Evolutionary conservation across 2,329 filamentous ascomycete species (phyloP), one percentile per base, ranked within the genome.

Genomic region (Leptodontidium sp.): DNA sequence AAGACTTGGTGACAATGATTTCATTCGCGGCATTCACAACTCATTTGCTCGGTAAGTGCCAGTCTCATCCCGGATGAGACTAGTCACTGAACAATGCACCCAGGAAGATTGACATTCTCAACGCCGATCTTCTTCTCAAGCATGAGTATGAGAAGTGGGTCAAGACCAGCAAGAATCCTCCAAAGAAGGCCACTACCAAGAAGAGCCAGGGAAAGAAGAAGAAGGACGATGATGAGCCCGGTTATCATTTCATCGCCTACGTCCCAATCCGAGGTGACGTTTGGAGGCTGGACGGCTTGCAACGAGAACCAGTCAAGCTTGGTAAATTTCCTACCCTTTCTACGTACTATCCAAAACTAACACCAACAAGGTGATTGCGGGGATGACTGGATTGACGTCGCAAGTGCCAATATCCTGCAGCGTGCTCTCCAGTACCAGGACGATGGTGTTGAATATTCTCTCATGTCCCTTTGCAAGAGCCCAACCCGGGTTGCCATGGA

Each of bases 171-270:
- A 85, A 81, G 65, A 80, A 81, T 68, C 78, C 82, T 68, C 79
- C 71, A 15, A 70, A 68, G 50, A 71, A 63, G 40, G 38, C n/a
- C n/a, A 3, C 58, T 24, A 4, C 65, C 17, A 47, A 53, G 55
- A 68, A 65, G 62, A 47, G 35, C 35, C n/a, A 47, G 11, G 26
- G 79, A 68, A 78, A 73, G 66, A 82, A 78, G 61, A 78, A 80
- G 49, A 80, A 82, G 83, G 78, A 80, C 4, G 82, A 86, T 7
- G 81, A 84, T 0, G 87, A 92, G n/a, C 85, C 87, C 14, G 90
- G 88, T 0, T 96, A 91, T 77, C 95, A 98, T 77, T 98, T 96
- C 79, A 91, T 97, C 71, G 94, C 94, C 7, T 97, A 95, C 77
- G 89, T 98, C 38, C 93, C 93, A 1, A 86, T 89, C 15, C 84